These are phyloP conservation scores for Aspergillus hortae DNA, from an alignment of 2,329 filamentous ascomycete species.

Conservation along the genomic window DNA sequence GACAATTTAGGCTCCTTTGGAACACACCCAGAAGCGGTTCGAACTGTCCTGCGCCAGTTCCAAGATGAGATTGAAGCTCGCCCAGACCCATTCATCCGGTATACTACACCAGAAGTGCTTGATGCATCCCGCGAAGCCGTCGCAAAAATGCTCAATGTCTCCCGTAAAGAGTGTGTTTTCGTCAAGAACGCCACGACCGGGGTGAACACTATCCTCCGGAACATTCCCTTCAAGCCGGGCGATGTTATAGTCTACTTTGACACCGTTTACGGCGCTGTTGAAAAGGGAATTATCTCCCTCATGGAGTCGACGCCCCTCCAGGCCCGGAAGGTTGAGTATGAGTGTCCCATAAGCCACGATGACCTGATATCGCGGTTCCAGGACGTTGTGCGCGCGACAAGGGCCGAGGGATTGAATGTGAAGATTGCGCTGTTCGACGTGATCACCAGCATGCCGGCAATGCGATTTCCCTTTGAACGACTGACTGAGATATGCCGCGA, in stretches of 20 bases:
- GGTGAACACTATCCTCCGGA: constrained; percentile 2
- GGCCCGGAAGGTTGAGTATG: not conserved
- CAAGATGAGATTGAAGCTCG: constrained; percentile 1
- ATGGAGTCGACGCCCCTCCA: constrained; percentile 4
- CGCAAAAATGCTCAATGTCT: not conserved
- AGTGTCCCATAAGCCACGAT: constrained; percentile 1
- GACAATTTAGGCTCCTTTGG: not conserved
- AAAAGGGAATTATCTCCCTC: constrained; percentile 1
- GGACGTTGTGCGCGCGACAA: not conserved
- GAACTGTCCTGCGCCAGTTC: not conserved
- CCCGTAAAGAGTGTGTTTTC: not conserved
- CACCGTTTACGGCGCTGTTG: not conserved
- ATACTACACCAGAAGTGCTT: not conserved
- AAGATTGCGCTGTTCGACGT: not conserved
- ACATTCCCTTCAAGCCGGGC: not conserved
- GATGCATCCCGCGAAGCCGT: not conserved
- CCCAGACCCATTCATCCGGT: constrained; percentile 3
- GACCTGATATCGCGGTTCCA: not conserved
- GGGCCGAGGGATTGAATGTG: not conserved
- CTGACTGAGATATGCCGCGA: not conserved
- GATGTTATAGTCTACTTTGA: constrained; percentile 2
- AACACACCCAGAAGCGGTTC: not conserved
- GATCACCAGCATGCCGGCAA: not conserved
- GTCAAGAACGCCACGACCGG: constrained; percentile 2
- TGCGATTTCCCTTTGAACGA: constrained; percentile 2